Evolutionary conservation across 2,329 filamentous ascomycete genomes (phyloP).

Genomic region (Chrysoporthe puriensis): DNA sequence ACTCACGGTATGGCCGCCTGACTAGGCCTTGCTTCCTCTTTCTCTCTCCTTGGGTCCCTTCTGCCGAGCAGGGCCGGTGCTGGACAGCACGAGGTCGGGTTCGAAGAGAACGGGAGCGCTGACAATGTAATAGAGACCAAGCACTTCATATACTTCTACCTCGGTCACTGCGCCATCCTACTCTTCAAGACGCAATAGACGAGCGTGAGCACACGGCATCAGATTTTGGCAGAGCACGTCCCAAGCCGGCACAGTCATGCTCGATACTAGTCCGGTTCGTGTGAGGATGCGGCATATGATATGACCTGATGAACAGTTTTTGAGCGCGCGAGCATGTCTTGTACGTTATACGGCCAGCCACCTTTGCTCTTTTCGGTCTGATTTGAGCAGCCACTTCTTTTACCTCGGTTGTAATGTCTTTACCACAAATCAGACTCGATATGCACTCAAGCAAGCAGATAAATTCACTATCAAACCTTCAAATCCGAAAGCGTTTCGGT

Average conservation of each 20-base stretch:
- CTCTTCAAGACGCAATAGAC: slow-evolving; percentile 96
- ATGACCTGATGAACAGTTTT: slow-evolving; percentile 10
- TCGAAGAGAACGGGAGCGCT: slow-evolving; percentile 16
- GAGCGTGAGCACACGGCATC: background rate
- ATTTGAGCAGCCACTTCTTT: background rate
- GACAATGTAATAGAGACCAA: slow-evolving; percentile 75
- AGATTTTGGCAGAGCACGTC: background rate
- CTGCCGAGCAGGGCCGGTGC: background rate
- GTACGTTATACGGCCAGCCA: slow-evolving; percentile 1
- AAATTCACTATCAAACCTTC: background rate
- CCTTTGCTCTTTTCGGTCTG: background rate
- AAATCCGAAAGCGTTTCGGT: background rate
- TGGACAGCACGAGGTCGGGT: too few species aligned
- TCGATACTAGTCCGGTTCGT: background rate
- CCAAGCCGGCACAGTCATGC: background rate
- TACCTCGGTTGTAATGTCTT: background rate
- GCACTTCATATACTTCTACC: slow-evolving; percentile 99
- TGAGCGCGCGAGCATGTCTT: slow-evolving; percentile 7
- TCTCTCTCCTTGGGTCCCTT: slow-evolving; percentile 10
- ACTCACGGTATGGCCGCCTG: slow-evolving; percentile 75
- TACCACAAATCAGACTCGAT: background rate
- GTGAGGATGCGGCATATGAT: slow-evolving; percentile 5
- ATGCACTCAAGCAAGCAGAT: background rate
- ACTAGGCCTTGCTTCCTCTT: background rate
- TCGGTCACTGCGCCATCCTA: slow-evolving; percentile 96